These are phyloP conservation scores for Diaporthe sp. DNA, from an alignment of 2,329 filamentous ascomycete species.

Conservation along the genomic window DNA sequence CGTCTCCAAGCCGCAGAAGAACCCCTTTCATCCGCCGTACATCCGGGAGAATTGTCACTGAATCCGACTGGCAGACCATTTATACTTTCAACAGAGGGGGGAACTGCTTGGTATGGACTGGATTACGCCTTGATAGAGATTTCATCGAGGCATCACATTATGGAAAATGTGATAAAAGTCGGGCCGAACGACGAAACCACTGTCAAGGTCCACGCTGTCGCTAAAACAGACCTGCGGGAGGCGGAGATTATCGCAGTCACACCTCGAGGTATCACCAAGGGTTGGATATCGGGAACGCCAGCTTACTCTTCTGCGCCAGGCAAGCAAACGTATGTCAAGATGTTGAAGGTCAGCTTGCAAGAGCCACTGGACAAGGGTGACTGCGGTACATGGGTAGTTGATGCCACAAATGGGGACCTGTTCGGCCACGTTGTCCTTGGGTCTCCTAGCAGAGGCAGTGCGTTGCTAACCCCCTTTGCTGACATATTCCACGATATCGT, in stretches of 20 bases:
- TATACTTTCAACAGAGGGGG: background rate
- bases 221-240: background rate
- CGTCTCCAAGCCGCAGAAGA: background rate
- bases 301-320: conserved; percentile 6
- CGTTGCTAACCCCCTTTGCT: background rate
- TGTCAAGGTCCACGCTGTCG: background rate
- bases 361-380: background rate
- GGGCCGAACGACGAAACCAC: background rate
- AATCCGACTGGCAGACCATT: background rate
- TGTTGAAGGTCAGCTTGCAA: conserved; percentile 3
- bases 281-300: conserved; percentile 10
- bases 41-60: background rate
- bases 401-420: background rate
- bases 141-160: background rate
- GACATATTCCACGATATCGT: conserved; percentile 16
- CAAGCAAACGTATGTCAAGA: background rate
- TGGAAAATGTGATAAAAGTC: background rate
- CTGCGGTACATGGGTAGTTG: conserved; percentile 20
- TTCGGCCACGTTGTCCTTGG: conserved; percentile 33
- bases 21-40: background rate
- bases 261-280: background rate
- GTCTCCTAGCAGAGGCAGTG: background rate
- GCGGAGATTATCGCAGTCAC: conserved; percentile 3
- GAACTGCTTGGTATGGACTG: background rate
- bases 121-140: conserved; percentile 28